Evolutionary conservation across 345 rosid genomes (phyloP).

Genomic region (Combretum micranthum): DNA sequence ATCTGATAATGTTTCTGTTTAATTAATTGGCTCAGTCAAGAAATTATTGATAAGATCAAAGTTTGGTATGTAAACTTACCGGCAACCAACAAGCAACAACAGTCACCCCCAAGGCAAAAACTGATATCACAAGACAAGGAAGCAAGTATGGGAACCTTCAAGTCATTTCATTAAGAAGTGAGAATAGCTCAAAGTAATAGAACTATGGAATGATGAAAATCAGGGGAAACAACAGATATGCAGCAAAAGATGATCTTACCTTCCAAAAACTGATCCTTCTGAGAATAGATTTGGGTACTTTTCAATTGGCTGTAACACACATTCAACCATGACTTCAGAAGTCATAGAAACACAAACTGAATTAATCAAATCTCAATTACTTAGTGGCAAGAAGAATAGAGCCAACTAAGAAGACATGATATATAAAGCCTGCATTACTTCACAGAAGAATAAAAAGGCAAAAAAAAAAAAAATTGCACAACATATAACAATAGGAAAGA

Average conservation of each 20-base stretch:
- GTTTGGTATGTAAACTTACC: conserved; percentile 26
- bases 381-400: background rate
- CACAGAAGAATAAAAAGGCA: no score
- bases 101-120: conserved; percentile 40
- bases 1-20: no score
- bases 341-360: background rate
- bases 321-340: background rate
- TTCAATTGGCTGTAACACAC: conserved; percentile 51
- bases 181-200: conserved; percentile 5
- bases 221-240: no score
- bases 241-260: conserved; percentile 26
- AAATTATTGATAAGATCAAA: background rate
- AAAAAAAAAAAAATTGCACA: no score
- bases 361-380: background rate
- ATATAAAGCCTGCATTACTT: no score
- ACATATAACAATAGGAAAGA: no score
- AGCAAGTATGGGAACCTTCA: conserved; percentile 78
- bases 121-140: conserved; percentile 65
- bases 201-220: background rate
- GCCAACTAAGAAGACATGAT: background rate
- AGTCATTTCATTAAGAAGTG: conserved; percentile 8
- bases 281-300: conserved; percentile 55
- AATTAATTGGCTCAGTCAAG: background rate
- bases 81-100: conserved; percentile 47
- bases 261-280: conserved; percentile 46